phyloP scores from a whole-genome alignment of 257 asterid species.

The Solanum pimpinellifolium region DNA sequence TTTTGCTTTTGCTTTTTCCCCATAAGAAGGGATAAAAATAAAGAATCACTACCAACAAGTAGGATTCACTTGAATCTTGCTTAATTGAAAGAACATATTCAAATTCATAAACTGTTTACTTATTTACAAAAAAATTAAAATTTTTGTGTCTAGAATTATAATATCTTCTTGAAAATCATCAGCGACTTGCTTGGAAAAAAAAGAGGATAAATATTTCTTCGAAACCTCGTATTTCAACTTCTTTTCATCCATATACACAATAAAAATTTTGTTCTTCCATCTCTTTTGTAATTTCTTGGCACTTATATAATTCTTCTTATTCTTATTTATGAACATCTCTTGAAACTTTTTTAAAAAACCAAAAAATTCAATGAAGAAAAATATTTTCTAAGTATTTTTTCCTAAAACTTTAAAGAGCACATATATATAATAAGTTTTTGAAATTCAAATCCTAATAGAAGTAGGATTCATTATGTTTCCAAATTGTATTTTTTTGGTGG shows the following conservation, averaged over 20 bases:
- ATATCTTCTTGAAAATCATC: neutral
- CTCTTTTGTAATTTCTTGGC: neutral
- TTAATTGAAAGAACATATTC: neutral
- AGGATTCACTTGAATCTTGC: neutral
- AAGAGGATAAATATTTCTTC: neutral
- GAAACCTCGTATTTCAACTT: too few species aligned
- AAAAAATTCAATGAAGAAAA: neutral
- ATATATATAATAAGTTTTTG: too few species aligned
- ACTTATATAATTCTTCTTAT: neutral
- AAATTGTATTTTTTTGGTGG: too few species aligned
- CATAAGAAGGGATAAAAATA: too few species aligned
- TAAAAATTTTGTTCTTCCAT: neutral
- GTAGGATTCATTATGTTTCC: too few species aligned
- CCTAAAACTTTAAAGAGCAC: neutral
- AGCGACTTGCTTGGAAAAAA: neutral
- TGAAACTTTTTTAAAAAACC: neutral
- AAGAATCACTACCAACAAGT: too few species aligned
- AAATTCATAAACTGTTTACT: neutral
- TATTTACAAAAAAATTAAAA: fast-evolving
- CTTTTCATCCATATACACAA: neutral
- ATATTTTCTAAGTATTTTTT: neutral
- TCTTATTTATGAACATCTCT: neutral
- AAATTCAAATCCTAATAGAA: too few species aligned
- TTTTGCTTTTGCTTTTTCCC: neutral
- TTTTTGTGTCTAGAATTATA: neutral